These are phyloP conservation scores for Stenocarpella maydis DNA, from an alignment of 2,329 filamentous ascomycete genomes.

Conservation along the genomic window DNA sequence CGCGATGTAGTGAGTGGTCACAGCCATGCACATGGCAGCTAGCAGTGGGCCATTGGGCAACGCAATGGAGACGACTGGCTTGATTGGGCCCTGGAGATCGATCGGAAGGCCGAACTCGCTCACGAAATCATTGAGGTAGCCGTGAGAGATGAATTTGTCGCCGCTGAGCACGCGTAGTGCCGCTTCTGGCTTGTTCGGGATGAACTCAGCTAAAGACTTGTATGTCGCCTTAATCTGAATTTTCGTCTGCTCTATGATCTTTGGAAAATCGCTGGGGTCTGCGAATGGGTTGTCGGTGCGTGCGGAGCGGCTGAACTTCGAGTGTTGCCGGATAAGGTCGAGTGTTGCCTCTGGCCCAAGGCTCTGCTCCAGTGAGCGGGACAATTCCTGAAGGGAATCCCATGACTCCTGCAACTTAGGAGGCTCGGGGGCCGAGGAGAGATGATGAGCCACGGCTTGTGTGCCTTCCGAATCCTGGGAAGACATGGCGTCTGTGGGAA, in stretches of 20 bases:
- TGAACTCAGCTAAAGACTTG: constrained; percentile 31
- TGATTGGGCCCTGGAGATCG: not conserved
- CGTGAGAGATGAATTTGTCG: constrained; percentile 26
- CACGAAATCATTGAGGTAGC: constrained; percentile 25
- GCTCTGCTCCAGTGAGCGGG: constrained; percentile 14
- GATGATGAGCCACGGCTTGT: not conserved
- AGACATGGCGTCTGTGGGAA: not conserved
- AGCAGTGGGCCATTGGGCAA: constrained; percentile 37
- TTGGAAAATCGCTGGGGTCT: not conserved
- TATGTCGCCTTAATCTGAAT: constrained; percentile 32
- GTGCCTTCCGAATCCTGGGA: not conserved
- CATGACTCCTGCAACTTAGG: constrained; percentile 12
- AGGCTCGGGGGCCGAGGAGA: constrained; percentile 1
- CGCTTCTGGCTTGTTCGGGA: constrained; percentile 13
- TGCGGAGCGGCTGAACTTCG: constrained; percentile 21
- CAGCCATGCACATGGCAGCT: constrained; percentile 37
- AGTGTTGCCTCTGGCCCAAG: constrained; percentile 23
- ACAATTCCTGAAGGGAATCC: constrained; percentile 21
- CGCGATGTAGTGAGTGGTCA: constrained; percentile 36
- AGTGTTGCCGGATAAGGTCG: constrained; percentile 28
- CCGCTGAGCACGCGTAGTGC: constrained; percentile 25
- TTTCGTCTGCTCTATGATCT: constrained; percentile 19
- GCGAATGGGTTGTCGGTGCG: constrained; percentile 18
- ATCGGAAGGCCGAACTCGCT: constrained; percentile 25
- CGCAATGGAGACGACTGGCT: constrained; percentile 35